Conservation (phyloP, 345 rosid species). For the Citrus australasica region DNA sequence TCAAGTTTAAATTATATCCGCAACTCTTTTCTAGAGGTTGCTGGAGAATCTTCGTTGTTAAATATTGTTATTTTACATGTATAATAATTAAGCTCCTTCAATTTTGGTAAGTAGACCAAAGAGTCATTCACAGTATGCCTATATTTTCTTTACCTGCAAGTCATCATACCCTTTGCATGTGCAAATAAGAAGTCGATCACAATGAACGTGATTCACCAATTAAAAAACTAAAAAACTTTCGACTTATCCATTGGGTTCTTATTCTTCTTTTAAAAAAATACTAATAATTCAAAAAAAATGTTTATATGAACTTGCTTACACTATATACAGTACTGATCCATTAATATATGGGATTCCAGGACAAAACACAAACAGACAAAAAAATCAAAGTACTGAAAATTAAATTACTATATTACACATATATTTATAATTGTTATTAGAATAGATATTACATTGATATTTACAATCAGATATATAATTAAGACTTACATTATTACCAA, state of each 20-base stretch:
- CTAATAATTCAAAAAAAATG: too few species aligned
- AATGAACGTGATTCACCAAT: not conserved
- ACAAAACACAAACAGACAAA: not conserved
- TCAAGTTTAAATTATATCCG: too few species aligned
- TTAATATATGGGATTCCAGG: not conserved
- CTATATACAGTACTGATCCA: too few species aligned
- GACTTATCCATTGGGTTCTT: too few species aligned
- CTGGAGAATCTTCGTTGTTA: not conserved
- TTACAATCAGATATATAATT: too few species aligned
- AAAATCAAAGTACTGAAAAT: not conserved
- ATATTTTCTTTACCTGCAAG: not conserved
- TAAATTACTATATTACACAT: too few species aligned
- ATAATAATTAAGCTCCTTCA: not conserved
- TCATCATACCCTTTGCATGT: not conserved
- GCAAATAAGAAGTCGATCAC: not conserved
- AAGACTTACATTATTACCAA: too few species aligned
- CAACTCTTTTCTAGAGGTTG: too few species aligned
- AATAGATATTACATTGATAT: fast-evolving
- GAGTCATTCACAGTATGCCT: not conserved
- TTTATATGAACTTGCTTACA: too few species aligned
- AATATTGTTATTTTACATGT: not conserved
- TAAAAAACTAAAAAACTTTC: not conserved
- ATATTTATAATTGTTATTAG: too few species aligned
- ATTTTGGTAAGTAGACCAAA: not conserved
- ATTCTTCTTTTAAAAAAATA: too few species aligned